Conservation (phyloP, 257 asterid species). For the Verbena officinalis region DNA sequence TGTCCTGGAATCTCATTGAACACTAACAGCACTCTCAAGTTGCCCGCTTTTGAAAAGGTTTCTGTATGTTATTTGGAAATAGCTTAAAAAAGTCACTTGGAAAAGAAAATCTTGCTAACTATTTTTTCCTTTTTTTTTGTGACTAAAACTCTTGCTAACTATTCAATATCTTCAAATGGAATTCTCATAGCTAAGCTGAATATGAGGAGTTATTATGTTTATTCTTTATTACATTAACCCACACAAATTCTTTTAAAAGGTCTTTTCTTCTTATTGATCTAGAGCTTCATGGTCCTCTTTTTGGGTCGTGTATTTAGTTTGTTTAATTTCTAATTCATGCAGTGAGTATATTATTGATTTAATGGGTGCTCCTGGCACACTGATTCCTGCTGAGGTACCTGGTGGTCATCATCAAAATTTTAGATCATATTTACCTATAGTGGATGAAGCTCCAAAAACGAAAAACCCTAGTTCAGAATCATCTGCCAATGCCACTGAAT, state of each 20-base stretch:
- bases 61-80: slow-evolving; percentile 6
- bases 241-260: slow-evolving; percentile 1
- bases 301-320: neutral
- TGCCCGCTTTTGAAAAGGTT: neutral
- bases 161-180: slow-evolving; percentile 2
- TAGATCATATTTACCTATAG: slow-evolving; percentile 35
- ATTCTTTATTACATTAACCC: slow-evolving; percentile 8
- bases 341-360: slow-evolving; percentile 96
- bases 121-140: no score
- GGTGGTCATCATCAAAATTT: slow-evolving; percentile 57
- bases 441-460: slow-evolving; percentile 34
- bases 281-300: neutral
- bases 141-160: no score
- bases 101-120: neutral
- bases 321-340: slow-evolving; percentile 43
- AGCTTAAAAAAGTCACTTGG: slow-evolving; percentile 11
- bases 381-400: slow-evolving; percentile 89
- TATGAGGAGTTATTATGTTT: slow-evolving; percentile 1
- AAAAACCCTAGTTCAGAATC: slow-evolving; percentile 39
- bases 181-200: slow-evolving; percentile 14
- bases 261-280: slow-evolving; percentile 7
- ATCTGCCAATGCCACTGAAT: slow-evolving; percentile 34
- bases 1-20: neutral
- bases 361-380: slow-evolving; percentile 99
- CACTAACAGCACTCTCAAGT: neutral